Base-by-base conservation (phyloP, 805 yeast genomes). In the Metschnikowia gruessii region DNA sequence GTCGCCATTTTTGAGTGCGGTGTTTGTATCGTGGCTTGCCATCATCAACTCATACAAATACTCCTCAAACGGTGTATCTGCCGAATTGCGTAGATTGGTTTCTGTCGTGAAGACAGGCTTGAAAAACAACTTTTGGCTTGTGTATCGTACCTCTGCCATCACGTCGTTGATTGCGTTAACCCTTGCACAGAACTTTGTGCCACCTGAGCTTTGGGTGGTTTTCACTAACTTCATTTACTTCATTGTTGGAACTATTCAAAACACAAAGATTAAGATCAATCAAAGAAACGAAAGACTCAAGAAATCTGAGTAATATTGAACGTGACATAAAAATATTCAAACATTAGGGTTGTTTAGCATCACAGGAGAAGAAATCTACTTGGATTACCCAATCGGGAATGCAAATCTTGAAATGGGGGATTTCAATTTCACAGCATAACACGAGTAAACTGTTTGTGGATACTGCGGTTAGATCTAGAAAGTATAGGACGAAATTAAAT, bases 171-270 rank as follows among this genome's bases (percentile, higher is more conserved):
- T 76, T 2, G 74, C 81, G 4, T 63, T 81, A 57, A 54, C 75
- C 1, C 48, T 80, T 26, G 85, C 87, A 4, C 89, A 83, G 58
- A 76, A 68, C 42, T 80, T 71, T 50, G 53, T 83, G 11, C 68
- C 72, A 8, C 83, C 83, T 1, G 79, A 81, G 55, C 64, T 76
- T 26, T 83, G 89, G 89, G 82, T 80, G 10, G 80, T 79, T 2
- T 82, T 81, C 59, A 81, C 81, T 64, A 77, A 75, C 53, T 51
- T 79, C 28, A 77, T 82, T 18, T 81, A 76, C 56, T 82, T 82
- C 52, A 58, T 82, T 4, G 64, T 82, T 46, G 86, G 86, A 1
- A 82, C 87, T 1, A 71, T 73, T 45, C 85, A 82, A 54, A 83
- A 83, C 57, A 74, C 80, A 4, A 67, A 72, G 59, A 66, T 82